These are phyloP conservation scores for Puya raimondii DNA, from an alignment of 176 grass and related monocot species.

Conservation along the genomic window DNA sequence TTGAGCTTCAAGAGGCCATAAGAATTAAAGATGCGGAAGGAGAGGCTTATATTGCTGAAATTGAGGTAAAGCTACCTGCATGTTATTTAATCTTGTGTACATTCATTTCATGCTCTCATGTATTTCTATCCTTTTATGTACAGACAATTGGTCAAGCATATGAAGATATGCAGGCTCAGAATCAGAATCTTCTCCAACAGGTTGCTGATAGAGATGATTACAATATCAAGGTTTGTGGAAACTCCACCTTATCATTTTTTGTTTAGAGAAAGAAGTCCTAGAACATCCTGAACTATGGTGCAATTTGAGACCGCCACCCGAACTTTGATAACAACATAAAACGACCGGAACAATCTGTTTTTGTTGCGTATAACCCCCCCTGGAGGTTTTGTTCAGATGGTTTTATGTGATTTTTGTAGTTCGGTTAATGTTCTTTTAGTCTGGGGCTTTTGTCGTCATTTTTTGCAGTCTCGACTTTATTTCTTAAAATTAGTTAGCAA, in stretches of 20 bases:
- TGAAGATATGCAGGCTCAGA: conserved; percentile 96
- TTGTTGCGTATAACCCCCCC: no score
- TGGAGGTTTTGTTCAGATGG: no score
- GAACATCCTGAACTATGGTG: background rate
- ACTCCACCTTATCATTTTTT: background rate
- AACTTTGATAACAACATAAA: no score
- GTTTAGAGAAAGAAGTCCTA: background rate
- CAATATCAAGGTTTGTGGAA: conserved; percentile 78
- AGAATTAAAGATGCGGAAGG: conserved; percentile 83
- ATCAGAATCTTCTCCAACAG: conserved; percentile 83
- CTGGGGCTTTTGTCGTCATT: no score
- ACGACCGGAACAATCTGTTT: no score
- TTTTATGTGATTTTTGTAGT: no score
- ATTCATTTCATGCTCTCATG: conserved; percentile 3
- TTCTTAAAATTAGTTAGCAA: background rate
- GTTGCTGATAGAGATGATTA: conserved; percentile 90
- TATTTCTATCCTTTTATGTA: conserved; percentile 24
- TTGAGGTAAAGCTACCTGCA: conserved; percentile 44
- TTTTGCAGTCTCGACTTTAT: background rate
- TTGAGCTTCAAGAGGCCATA: conserved; percentile 81
- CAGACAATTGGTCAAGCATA: conserved; percentile 99
- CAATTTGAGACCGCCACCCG: background rate
- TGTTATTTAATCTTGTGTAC: background rate
- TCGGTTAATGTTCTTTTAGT: no score
- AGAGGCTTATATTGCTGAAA: conserved; percentile 84